Conservation (phyloP, 2,329 filamentous ascomycete species). For the Penicillium sp. region DNA sequence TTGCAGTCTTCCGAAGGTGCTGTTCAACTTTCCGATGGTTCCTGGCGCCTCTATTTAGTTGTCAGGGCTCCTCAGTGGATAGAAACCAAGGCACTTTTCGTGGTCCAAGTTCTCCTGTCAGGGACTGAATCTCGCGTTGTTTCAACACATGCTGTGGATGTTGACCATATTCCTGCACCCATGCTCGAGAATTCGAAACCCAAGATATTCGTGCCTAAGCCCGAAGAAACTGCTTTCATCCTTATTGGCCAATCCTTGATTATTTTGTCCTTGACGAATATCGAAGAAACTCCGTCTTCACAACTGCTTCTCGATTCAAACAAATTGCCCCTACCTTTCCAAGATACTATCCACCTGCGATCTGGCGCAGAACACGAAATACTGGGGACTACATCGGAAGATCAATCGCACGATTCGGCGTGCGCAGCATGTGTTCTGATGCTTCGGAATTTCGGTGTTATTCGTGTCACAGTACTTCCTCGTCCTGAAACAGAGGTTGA, state of each 20-base stretch:
- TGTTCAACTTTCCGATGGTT: slow-evolving; percentile 49
- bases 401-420: slow-evolving; percentile 39
- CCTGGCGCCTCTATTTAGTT: slow-evolving; percentile 59
- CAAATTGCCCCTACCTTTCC: slow-evolving; percentile 66
- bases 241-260: slow-evolving; percentile 77
- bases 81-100: slow-evolving; percentile 62
- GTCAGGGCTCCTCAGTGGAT: slow-evolving; percentile 55
- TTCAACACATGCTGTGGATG: slow-evolving; percentile 66
- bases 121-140: slow-evolving; percentile 56
- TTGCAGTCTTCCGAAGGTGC: slow-evolving; percentile 34
- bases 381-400: slow-evolving; percentile 52
- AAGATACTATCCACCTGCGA: slow-evolving; percentile 82
- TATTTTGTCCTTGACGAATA: slow-evolving; percentile 68
- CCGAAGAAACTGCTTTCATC: slow-evolving; percentile 76
- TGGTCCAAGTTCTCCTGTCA: slow-evolving; percentile 69
- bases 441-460: slow-evolving; percentile 57
- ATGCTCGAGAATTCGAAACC: slow-evolving; percentile 50
- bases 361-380: slow-evolving; percentile 50
- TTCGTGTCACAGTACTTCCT: slow-evolving; percentile 52
- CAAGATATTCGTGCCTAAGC: slow-evolving; percentile 72
- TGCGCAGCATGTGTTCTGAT: slow-evolving; percentile 52
- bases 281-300: slow-evolving; percentile 69
- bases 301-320: slow-evolving; percentile 71
- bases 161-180: slow-evolving; percentile 57
- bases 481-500: slow-evolving; percentile 36